Evolutionary conservation across 495 filamentous ascomycete species (phyloP).

Genomic region (Xylaria sp.): DNA sequence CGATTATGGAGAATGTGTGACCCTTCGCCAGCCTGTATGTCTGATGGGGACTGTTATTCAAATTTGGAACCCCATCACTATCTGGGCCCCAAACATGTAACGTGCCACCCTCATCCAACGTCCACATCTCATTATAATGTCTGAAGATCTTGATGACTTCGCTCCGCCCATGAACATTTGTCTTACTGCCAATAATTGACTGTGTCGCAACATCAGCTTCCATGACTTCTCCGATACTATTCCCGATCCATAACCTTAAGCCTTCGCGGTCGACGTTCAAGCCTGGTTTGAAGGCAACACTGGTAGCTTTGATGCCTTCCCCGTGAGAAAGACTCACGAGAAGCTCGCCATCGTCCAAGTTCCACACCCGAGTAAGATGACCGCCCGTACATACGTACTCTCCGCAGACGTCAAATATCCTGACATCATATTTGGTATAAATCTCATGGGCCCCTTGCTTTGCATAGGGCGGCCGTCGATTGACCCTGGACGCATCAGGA

Average conservation of each 20-base stretch:
- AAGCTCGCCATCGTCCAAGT: constrained; percentile 77
- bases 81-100: constrained; percentile 88
- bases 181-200: constrained; percentile 67
- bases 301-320: constrained; percentile 78
- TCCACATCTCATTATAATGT: constrained; percentile 91
- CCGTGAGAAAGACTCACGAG: constrained; percentile 80
- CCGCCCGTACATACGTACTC: constrained; percentile 87
- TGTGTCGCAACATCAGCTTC: constrained; percentile 82
- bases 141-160: constrained; percentile 89
- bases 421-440: constrained; percentile 81
- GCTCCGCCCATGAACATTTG: constrained; percentile 76
- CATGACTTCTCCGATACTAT: constrained; percentile 81
- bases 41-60: constrained; percentile 68
- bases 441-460: constrained; percentile 76
- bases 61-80: constrained; percentile 72
- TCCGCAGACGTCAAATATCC: constrained; percentile 85
- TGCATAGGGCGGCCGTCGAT: constrained; percentile 79
- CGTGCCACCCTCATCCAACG: constrained; percentile 87
- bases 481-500: constrained; percentile 84
- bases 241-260: constrained; percentile 87
- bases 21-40: constrained; percentile 77
- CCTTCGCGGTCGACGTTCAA: constrained; percentile 79
- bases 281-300: constrained; percentile 85
- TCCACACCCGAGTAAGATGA: constrained; percentile 86
- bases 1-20: constrained; percentile 85